Conservation (phyloP, 1,284 basidiomycete genomes). For the Hemileia vastatrix region DNA sequence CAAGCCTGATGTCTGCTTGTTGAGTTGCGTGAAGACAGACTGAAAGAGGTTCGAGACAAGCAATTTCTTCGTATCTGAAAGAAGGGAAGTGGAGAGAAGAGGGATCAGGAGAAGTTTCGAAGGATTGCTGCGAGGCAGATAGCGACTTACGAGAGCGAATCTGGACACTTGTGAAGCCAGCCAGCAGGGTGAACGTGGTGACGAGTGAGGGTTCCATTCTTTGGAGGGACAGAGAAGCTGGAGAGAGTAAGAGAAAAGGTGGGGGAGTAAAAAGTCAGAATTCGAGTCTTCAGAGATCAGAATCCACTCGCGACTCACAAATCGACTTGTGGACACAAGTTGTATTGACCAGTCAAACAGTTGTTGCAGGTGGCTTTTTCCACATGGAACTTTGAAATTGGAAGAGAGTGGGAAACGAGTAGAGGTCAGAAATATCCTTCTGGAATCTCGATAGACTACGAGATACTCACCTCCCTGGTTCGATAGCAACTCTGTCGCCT, state of each 20-base stretch:
- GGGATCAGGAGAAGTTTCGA: neutral
- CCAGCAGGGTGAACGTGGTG: slow-evolving; percentile 51
- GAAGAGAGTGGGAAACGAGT: too few relatives aligned
- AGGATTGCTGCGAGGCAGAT: neutral
- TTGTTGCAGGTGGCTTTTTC: slow-evolving; percentile 17
- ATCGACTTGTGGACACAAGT: slow-evolving; percentile 15
- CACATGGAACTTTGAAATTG: slow-evolving; percentile 15
- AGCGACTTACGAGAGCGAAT: slow-evolving; percentile 16
- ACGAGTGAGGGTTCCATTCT: slow-evolving; percentile 41
- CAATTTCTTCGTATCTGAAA: slow-evolving; percentile 50
- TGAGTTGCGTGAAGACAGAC: slow-evolving; percentile 52
- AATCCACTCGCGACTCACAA: neutral
- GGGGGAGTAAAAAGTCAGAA: too few relatives aligned
- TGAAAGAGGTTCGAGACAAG: slow-evolving; percentile 50
- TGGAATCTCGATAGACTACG: too few relatives aligned
- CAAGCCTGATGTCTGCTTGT: slow-evolving; percentile 48
- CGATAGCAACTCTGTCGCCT: slow-evolving; percentile 40
- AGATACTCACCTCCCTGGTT: slow-evolving; percentile 27
- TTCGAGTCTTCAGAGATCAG: too few relatives aligned
- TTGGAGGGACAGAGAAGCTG: slow-evolving; percentile 45
- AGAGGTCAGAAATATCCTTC: too few relatives aligned
- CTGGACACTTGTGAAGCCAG: slow-evolving; percentile 52
- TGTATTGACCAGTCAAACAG: slow-evolving; percentile 20
- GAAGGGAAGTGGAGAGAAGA: slow-evolving; percentile 33
- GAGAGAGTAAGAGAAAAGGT: slow-evolving; percentile 37